Percentiles rank a stretch among this genome's conserved stretches.
These are phyloP conservation scores for Avicennia marina DNA, from an alignment of 257 asterid species.

Conservation along the genomic window DNA sequence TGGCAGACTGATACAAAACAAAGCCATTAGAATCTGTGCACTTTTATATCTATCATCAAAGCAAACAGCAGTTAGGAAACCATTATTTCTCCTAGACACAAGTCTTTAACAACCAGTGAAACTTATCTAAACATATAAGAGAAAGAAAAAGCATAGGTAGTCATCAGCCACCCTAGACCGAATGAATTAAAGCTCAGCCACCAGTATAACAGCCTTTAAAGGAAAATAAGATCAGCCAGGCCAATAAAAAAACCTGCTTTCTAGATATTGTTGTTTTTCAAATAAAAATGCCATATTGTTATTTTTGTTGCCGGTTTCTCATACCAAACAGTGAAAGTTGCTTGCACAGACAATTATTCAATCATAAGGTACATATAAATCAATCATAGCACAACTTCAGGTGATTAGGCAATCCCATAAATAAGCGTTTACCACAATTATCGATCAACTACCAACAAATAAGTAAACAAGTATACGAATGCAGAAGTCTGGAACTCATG, in stretches of 20 bases:
- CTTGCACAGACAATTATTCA: background rate
- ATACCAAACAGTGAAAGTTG: no score
- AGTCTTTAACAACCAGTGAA: no score
- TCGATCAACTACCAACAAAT: background rate
- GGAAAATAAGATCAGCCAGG: no score
- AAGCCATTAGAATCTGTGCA: constrained; percentile 2
- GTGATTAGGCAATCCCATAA: background rate
- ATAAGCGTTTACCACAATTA: background rate
- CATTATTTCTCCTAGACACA: constrained; percentile 1
- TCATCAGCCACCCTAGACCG: no score
- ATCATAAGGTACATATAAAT: background rate
- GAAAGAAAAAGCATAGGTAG: no score
- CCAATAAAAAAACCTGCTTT: no score
- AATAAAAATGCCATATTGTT: background rate
- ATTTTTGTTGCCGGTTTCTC: no score
- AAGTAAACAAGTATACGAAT: background rate
- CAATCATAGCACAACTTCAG: constrained; percentile 1
- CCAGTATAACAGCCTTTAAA: background rate
- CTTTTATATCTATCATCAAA: constrained; percentile 1
- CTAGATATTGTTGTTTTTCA: no score
- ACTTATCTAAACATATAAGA: no score
- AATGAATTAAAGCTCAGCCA: background rate
- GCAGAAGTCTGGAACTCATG: no score
- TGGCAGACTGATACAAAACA: background rate
- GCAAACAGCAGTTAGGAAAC: background rate